phyloP scores from a whole-genome alignment of 1,284 basidiomycete species.

The Leccinum subspadiceum region DNA sequence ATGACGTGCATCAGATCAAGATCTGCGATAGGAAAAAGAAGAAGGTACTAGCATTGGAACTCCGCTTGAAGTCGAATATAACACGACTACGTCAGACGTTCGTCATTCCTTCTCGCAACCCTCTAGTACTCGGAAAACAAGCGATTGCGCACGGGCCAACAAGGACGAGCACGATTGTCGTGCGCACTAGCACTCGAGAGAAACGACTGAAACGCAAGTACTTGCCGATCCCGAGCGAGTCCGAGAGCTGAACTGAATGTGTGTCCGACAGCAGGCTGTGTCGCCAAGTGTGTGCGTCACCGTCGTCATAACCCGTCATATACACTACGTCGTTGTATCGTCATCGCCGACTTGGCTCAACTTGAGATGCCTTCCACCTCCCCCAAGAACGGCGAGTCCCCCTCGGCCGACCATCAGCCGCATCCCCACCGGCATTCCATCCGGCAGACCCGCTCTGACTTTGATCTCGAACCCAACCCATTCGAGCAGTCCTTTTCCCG shows the following conservation, averaged over 20 bases:
- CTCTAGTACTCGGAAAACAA: constrained; percentile 26
- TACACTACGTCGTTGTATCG: constrained; percentile 6
- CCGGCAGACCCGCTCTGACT: constrained; percentile 58
- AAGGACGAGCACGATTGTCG: constrained; percentile 17
- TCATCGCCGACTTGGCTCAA: constrained; percentile 6
- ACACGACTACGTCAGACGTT: constrained; percentile 42
- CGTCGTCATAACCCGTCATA: neutral
- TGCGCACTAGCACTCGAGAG: constrained; percentile 3
- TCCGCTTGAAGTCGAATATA: constrained; percentile 40
- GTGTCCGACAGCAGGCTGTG: constrained; percentile 23
- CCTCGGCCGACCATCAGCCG: constrained; percentile 17
- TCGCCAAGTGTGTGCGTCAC: constrained; percentile 22
- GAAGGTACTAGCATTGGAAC: constrained; percentile 25
- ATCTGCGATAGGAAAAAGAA: constrained; percentile 35
- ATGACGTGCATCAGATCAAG: constrained; percentile 38
- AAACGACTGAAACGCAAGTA: constrained; percentile 24
- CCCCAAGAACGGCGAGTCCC: constrained; percentile 29
- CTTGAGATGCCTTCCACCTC: constrained; percentile 28
- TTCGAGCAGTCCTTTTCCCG: constrained; percentile 90
- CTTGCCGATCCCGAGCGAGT: constrained; percentile 25
- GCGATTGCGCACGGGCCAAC: constrained; percentile 34
- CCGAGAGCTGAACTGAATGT: constrained; percentile 26
- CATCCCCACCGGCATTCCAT: constrained; percentile 23
- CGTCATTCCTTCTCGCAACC: constrained; percentile 36
- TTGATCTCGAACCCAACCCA: constrained; percentile 91